phyloP scores from a whole-genome alignment of 2,329 filamentous ascomycete genomes.

The Dothideomycetes sp. region DNA sequence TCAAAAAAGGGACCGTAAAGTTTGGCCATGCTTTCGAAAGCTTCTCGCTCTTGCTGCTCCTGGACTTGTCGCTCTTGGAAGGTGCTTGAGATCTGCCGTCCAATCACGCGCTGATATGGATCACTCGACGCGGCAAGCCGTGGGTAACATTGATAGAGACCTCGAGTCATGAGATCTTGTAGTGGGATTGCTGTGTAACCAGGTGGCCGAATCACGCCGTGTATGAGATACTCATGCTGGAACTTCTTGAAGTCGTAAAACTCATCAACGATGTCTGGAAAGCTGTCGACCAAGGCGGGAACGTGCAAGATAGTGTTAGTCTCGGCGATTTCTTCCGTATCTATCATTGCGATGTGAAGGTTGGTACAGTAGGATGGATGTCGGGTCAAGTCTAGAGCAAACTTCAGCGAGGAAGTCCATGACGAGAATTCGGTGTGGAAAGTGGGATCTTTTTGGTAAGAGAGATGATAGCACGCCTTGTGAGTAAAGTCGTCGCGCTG shows the following conservation, averaged over 20 bases:
- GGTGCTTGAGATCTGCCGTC: not conserved
- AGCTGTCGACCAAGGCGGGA: not conserved
- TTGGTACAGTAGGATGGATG: not conserved
- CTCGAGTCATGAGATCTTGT: not conserved
- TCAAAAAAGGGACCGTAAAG: not conserved
- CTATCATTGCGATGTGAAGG: conserved; percentile 4
- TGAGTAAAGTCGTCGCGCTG: not conserved
- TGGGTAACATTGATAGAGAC: not conserved
- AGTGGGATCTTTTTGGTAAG: not conserved
- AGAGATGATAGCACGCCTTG: not conserved
- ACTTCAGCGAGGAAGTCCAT: conserved; percentile 1
- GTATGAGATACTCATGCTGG: not conserved
- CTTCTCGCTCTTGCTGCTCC: not conserved
- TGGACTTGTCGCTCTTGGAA: not conserved
- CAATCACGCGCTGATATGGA: no score
- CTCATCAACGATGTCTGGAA: not conserved
- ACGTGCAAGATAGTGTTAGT: conserved; percentile 6
- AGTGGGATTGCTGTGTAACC: not conserved
- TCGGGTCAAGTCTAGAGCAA: not conserved
- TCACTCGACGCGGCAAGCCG: no score
- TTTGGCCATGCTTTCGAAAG: not conserved
- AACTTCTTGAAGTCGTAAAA: not conserved
- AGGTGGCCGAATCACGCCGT: not conserved
- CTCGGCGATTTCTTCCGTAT: conserved; percentile 1
- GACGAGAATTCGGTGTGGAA: conserved; percentile 3